Evolutionary conservation across 441 rosid species (phyloP).

Genomic region (Populus hybrid): DNA sequence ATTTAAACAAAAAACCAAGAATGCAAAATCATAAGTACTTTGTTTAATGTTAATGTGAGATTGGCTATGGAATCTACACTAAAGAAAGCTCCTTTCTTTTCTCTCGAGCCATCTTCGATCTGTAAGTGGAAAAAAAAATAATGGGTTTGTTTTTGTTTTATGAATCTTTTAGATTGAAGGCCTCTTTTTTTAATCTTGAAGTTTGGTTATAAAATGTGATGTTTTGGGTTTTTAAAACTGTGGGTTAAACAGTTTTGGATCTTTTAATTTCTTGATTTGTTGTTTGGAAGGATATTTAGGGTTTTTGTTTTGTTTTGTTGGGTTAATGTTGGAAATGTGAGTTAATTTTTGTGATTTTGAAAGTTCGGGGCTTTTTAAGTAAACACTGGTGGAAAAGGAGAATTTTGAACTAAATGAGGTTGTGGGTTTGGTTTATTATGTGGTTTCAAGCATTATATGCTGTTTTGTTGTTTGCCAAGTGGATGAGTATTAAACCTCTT

Average conservation of each 20-base stretch:
- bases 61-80: constrained; percentile 30
- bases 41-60: constrained; percentile 6
- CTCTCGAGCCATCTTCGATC: constrained; percentile 21
- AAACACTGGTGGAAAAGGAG: too few relatives aligned
- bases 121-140: constrained; percentile 14
- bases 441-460: background rate
- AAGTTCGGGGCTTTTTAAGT: background rate
- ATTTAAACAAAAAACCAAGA: background rate
- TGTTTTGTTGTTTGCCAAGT: background rate
- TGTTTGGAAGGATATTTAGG: background rate
- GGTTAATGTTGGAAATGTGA: background rate
- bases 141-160: background rate
- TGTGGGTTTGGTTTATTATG: background rate
- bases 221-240: background rate
- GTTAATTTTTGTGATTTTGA: background rate
- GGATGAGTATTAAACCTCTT: background rate
- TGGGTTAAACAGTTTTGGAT: constrained; percentile 1
- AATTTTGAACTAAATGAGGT: background rate
- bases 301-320: background rate
- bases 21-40: background rate
- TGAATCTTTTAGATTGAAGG: background rate
- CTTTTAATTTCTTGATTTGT: background rate
- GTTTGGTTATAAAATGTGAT: background rate
- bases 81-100: constrained; percentile 4
- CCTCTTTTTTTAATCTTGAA: background rate